Percentiles rank a stretch among this genome's conserved stretches.
phyloP scores from a whole-genome alignment of 148 eudicot species.

The Rhododendron griersonianum region DNA sequence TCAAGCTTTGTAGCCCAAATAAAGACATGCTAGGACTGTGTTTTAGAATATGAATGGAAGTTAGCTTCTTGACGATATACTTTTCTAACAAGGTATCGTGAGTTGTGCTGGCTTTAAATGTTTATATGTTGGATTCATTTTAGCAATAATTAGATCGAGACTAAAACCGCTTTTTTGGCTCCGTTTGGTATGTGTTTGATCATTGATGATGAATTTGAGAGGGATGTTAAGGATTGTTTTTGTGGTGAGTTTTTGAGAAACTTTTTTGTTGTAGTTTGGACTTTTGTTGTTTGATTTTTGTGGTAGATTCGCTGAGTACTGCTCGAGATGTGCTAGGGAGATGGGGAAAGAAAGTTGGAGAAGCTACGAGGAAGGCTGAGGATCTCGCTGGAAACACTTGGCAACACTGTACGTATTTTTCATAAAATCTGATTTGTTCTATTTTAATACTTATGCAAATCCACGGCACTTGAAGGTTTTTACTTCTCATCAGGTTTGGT shows the following conservation, averaged over 20 bases:
- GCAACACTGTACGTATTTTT: constrained; percentile 69
- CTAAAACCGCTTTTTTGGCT: neutral
- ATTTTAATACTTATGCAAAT: neutral
- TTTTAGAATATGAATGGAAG: neutral
- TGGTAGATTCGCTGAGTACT: constrained; percentile 57
- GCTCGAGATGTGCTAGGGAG: constrained; percentile 64
- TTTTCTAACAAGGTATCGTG: neutral
- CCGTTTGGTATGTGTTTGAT: neutral
- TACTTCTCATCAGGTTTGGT: no score
- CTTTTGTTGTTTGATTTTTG: neutral
- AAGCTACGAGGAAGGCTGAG: constrained; percentile 78
- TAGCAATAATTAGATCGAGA: neutral
- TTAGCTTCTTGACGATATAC: neutral
- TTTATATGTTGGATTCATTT: neutral
- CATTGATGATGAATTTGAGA: neutral
- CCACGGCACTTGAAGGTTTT: no score
- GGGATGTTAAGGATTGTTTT: neutral
- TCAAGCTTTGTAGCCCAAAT: neutral
- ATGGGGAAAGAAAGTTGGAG: constrained; percentile 85
- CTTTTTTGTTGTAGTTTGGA: neutral
- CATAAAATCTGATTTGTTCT: neutral
- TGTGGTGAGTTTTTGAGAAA: neutral
- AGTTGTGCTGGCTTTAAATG: neutral
- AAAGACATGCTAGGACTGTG: neutral
- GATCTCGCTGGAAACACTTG: constrained; percentile 88